phyloP scores from a whole-genome alignment of 257 asterid species.

The Schizonepeta tenuifolia region DNA sequence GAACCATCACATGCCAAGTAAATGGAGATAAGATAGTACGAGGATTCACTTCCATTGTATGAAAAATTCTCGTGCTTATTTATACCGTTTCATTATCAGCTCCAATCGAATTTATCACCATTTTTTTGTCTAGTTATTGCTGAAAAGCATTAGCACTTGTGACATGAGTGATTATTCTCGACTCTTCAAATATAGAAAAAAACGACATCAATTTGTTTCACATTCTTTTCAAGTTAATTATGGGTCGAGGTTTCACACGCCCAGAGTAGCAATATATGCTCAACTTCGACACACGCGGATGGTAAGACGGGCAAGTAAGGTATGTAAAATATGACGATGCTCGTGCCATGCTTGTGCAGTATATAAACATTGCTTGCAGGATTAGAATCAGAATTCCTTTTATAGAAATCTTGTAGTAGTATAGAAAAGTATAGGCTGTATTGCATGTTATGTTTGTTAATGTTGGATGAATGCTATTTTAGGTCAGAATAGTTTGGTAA shows the following conservation, averaged over 20 bases:
- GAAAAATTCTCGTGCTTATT: slow-evolving; percentile 20
- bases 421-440: too few relatives aligned
- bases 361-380: slow-evolving; percentile 6
- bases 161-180: slow-evolving; percentile 38
- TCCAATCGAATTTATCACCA: slow-evolving; percentile 32
- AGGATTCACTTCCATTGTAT: slow-evolving; percentile 11
- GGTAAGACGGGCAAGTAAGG: slow-evolving; percentile 5
- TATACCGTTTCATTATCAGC: slow-evolving; percentile 18
- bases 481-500: slow-evolving; percentile 1
- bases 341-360: not conserved
- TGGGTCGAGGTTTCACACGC: not conserved
- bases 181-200: slow-evolving; percentile 29
- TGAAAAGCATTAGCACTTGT: slow-evolving; percentile 35
- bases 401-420: not conserved
- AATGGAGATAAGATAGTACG: slow-evolving; percentile 58
- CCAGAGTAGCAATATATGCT: not conserved
- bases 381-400: not conserved
- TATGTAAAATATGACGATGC: slow-evolving; percentile 13
- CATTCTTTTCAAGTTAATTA: slow-evolving; percentile 11
- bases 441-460: not conserved
- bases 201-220: slow-evolving; percentile 23
- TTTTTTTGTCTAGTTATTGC: slow-evolving; percentile 31
- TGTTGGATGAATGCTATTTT: not conserved
- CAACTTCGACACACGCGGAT: not conserved
- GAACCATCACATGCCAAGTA: slow-evolving; percentile 46